phyloP scores from a whole-genome alignment of 768 basidiomycete species.

The Rhizopogon rudus region DNA sequence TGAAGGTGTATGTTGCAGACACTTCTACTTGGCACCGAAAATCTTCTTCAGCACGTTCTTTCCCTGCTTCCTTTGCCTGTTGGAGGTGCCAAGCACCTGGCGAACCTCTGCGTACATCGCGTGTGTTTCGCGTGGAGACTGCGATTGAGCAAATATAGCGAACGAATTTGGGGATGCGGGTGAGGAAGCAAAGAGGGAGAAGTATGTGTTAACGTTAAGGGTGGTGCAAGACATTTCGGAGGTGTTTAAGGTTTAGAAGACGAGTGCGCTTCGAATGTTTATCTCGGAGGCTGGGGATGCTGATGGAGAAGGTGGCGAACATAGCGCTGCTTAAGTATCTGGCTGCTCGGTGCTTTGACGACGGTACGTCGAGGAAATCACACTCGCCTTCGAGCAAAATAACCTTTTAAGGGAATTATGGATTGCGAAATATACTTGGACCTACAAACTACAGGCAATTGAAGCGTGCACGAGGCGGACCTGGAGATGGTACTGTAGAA shows the following conservation, averaged over 20 bases:
- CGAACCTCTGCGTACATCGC: slow-evolving; percentile 33
- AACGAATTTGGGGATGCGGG: slow-evolving; percentile 25
- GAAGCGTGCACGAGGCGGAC: too few species aligned
- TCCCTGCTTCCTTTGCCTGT: background rate
- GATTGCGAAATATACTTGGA: background rate
- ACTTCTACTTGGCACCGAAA: background rate
- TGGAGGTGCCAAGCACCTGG: slow-evolving; percentile 10
- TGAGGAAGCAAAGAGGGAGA: slow-evolving; percentile 16
- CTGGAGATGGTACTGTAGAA: too few species aligned
- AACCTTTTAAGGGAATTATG: background rate
- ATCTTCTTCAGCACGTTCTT: slow-evolving; percentile 1
- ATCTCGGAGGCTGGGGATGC: background rate
- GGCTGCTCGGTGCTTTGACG: background rate
- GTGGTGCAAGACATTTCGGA: slow-evolving; percentile 24
- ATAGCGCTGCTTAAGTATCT: background rate
- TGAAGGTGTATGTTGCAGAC: background rate
- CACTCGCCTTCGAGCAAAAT: background rate
- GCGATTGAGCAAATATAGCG: slow-evolving; percentile 27
- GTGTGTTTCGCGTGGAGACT: slow-evolving; percentile 33
- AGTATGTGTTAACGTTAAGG: background rate
- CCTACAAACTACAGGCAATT: background rate
- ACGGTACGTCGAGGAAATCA: background rate
- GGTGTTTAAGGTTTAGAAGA: background rate
- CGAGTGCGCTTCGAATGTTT: background rate
- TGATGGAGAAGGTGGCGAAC: background rate